These are phyloP conservation scores for Bullera alba DNA, from an alignment of 768 basidiomycete species.

Conservation along the genomic window DNA sequence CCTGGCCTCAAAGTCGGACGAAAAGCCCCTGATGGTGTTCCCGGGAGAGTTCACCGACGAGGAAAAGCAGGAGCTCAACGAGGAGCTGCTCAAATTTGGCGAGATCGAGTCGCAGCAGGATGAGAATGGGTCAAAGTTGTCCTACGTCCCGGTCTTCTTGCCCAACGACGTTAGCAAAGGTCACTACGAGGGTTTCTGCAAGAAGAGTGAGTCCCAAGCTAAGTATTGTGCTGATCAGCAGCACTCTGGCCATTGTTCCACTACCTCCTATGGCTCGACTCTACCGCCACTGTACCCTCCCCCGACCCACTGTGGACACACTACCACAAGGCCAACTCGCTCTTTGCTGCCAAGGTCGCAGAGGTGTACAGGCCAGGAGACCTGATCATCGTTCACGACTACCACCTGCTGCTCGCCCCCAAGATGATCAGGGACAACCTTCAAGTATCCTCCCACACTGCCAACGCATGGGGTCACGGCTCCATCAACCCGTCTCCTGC, in stretches of 20 bases:
- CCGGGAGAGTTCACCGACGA: conserved; percentile 52
- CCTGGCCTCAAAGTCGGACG: conserved; percentile 7
- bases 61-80: conserved; percentile 62
- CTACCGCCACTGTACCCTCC: conserved; percentile 71
- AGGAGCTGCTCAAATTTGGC: conserved; percentile 58
- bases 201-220: conserved; percentile 67
- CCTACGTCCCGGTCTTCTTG: conserved; percentile 71
- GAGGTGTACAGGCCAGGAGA: conserved; percentile 82
- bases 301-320: conserved; percentile 67
- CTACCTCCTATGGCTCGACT: conserved; percentile 96
- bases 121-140: conserved; percentile 53
- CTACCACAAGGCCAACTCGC: conserved; percentile 74
- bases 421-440: conserved; percentile 69
- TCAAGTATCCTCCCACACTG: conserved; percentile 14
- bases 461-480: conserved; percentile 12
- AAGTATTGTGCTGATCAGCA: conserved; percentile 41
- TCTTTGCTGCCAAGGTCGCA: conserved; percentile 73
- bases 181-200: conserved; percentile 97
- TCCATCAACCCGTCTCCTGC: conserved; percentile 26
- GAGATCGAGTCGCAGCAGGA: conserved; percentile 50
- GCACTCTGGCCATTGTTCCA: conserved; percentile 98
- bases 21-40: conserved; percentile 29
- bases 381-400: conserved; percentile 74
- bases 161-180: conserved; percentile 66
- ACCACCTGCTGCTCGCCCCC: conserved; percentile 88